These are phyloP conservation scores for Nicotiana otophora DNA, from an alignment of 257 asterid species.

Conservation along the genomic window DNA sequence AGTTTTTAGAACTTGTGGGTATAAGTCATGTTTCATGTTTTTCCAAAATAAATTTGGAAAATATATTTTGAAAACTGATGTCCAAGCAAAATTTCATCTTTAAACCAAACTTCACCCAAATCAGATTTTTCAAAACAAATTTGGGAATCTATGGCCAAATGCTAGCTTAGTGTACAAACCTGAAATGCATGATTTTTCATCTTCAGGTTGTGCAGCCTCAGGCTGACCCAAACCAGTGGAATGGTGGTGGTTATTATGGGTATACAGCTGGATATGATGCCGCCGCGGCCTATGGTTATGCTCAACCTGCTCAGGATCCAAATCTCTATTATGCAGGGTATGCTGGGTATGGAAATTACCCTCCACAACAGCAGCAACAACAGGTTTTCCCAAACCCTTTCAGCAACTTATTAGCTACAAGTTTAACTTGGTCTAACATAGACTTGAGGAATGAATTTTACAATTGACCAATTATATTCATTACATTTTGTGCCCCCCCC, in stretches of 20 bases:
- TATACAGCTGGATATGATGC: slow-evolving; percentile 41
- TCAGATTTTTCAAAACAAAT: too few species aligned
- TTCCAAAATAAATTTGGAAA: too few species aligned
- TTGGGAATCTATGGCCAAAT: too few species aligned
- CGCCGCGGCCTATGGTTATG: slow-evolving; percentile 31
- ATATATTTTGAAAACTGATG: too few species aligned
- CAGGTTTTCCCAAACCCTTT: slow-evolving; percentile 33
- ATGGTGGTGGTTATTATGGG: slow-evolving; percentile 37
- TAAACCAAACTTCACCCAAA: too few species aligned
- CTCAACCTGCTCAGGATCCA: slow-evolving; percentile 41
- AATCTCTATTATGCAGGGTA: slow-evolving; percentile 40
- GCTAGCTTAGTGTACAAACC: not conserved
- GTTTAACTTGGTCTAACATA: not conserved
- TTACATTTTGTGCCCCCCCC: not conserved
- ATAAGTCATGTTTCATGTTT: too few species aligned
- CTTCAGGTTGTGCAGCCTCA: slow-evolving; percentile 23
- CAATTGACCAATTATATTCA: not conserved
- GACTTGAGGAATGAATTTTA: not conserved
- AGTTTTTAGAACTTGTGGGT: too few species aligned
- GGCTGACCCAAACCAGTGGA: slow-evolving; percentile 35
- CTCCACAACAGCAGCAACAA: slow-evolving; percentile 46
- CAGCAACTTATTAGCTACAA: not conserved
- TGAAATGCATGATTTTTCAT: not conserved
- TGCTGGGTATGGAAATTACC: slow-evolving; percentile 39
- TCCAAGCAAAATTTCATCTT: too few species aligned